Evolutionary conservation across 148 eudicot genomes (phyloP), one percentile per base, ranked within the genome.

Genomic region (Camellia granthamiana): DNA sequence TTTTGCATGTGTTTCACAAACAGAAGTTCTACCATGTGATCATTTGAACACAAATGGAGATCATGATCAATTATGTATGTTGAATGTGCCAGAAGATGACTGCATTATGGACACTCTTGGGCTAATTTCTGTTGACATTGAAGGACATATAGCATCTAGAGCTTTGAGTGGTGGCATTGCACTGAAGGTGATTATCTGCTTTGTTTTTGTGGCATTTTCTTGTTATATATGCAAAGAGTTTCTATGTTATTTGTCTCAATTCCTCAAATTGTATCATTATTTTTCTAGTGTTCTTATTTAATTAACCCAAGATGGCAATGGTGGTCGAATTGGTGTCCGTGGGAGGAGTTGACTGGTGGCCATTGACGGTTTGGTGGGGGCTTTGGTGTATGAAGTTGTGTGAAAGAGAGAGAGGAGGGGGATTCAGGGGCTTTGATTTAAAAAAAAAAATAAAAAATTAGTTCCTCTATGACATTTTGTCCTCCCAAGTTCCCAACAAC

Each of bases 151-250:
- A 77, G 99, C 95, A 79, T 88, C 97, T 82, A 98, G 97, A 79
- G 93, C 98, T 30, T 97, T 98, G 77, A 97, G 99, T 84, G 99
- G 99, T 82, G 99, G 99, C 61, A 92, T 92, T 85, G 98, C 98
- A 49, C 81, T 97, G 85, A 97, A 97, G 98, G 99, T 96, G 84
- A 62, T 63, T 10, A 14, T 75, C 66, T 74, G 66, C 54, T 47
- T 47, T 58, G 77, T 6, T 19, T 2, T 61, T 76, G 10, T 30
- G 46, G 38, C 38, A 30, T 30, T 30, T 30, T 30, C 38, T 30
- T 30, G 38, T 9, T 73, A 49, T 72, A 13, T 10, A 10, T 60
- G 38, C 51, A 3, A 41, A 6, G 3, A 51, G 3, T 71, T 49
- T 60, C 19, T 19, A 60, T 60, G 1, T 30, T 30, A 30, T 30